phyloP scores from a whole-genome alignment of 345 rosid species.

The Brassica juncea region DNA sequence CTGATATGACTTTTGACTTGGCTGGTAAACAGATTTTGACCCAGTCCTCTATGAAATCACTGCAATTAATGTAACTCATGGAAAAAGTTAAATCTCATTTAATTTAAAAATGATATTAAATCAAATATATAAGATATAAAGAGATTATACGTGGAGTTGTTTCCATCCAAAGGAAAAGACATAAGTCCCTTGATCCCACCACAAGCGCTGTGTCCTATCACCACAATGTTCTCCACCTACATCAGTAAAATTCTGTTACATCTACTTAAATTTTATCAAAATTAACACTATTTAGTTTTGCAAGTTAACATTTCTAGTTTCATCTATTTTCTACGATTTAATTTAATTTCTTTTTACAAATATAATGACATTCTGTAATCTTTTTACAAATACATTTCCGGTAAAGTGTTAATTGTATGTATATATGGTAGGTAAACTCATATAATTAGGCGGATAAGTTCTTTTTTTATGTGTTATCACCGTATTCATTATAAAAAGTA shows the following conservation, averaged over 20 bases:
- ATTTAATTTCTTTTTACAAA: background rate
- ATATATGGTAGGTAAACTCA: background rate
- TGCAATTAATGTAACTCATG: conserved; percentile 32
- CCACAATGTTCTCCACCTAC: conserved; percentile 84
- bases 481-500: background rate
- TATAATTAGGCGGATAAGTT: background rate
- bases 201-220: conserved; percentile 93
- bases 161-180: conserved; percentile 73
- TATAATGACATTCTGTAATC: background rate
- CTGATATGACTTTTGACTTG: conserved; percentile 63
- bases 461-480: background rate
- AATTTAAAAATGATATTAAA: background rate
- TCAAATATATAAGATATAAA: background rate
- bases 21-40: conserved; percentile 78
- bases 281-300: background rate
- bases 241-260: background rate
- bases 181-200: conserved; percentile 99
- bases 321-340: background rate
- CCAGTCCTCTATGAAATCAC: conserved; percentile 98
- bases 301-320: background rate
- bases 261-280: background rate
- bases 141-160: conserved; percentile 40
- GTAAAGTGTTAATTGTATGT: background rate
- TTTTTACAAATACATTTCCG: background rate
- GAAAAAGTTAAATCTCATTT: background rate